Evolutionary conservation across 1,284 basidiomycete genomes (phyloP).

Genomic region (Cryptococcus deneoformans): DNA sequence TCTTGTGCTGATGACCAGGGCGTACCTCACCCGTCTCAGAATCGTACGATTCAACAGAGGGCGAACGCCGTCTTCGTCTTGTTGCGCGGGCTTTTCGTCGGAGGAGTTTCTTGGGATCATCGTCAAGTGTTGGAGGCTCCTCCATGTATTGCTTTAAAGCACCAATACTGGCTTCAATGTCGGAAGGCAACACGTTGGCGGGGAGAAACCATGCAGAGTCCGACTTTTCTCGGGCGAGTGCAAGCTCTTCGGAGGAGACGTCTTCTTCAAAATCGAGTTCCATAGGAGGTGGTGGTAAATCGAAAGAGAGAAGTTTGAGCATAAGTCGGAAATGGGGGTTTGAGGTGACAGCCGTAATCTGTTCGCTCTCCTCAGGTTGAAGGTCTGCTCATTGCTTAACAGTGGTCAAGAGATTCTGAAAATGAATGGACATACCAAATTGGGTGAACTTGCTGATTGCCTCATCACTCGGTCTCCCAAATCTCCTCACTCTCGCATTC

Average conservation of each 20-base stretch:
- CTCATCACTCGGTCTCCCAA: constrained; percentile 61
- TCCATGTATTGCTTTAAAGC: constrained; percentile 36
- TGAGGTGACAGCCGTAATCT: constrained; percentile 69
- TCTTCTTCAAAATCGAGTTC: constrained; percentile 12
- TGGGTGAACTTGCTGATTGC: constrained; percentile 69
- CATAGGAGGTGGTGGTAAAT: constrained; percentile 13
- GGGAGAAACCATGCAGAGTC: constrained; percentile 31
- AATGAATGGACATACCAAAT: constrained; percentile 60
- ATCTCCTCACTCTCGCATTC: constrained; percentile 39
- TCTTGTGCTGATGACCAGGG: neutral
- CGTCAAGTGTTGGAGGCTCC: constrained; percentile 19
- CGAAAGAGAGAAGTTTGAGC: constrained; percentile 53
- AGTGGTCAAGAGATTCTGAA: neutral
- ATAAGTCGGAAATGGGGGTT: constrained; percentile 77
- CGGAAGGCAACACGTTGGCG: constrained; percentile 22
- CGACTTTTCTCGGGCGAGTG: neutral
- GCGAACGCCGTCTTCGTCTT: constrained; percentile 1
- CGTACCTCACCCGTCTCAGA: constrained; percentile 56
- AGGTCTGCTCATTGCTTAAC: constrained; percentile 56
- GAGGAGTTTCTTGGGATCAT: constrained; percentile 35
- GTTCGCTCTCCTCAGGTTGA: constrained; percentile 67
- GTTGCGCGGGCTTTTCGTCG: constrained; percentile 11
- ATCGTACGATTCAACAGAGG: constrained; percentile 47
- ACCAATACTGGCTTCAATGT: constrained; percentile 27
- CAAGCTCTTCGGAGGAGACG: constrained; percentile 8